Evolutionary conservation across 148 eudicot species (phyloP).

Genomic region (Cornus florida): DNA sequence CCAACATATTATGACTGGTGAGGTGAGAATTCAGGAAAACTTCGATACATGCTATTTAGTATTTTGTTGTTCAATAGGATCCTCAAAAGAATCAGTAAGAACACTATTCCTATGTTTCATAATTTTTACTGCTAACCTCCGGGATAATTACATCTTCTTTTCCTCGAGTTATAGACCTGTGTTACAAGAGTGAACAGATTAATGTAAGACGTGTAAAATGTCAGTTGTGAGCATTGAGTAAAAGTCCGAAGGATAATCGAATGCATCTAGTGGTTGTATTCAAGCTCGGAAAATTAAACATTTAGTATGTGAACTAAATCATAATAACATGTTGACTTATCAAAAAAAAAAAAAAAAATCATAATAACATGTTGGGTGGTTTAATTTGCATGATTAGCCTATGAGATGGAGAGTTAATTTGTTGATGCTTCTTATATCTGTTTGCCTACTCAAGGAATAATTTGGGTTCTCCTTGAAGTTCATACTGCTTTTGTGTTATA

Average conservation of each 20-base stretch:
- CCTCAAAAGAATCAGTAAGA: background rate
- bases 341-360: no score
- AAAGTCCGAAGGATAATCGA: background rate
- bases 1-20: conserved; percentile 88
- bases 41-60: background rate
- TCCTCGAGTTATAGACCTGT: background rate
- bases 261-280: no score
- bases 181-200: background rate
- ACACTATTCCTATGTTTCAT: background rate
- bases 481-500: background rate
- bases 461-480: background rate
- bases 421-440: background rate
- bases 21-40: conserved; percentile 45
- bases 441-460: background rate
- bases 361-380: background rate
- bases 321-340: background rate
- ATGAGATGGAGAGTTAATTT: background rate
- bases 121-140: background rate
- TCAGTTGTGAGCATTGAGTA: background rate
- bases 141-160: background rate
- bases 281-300: background rate
- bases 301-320: background rate
- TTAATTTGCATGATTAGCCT: background rate
- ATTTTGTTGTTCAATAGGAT: background rate
- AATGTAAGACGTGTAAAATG: background rate